Percentiles rank a stretch among this genome's conserved stretches.
phyloP scores from a whole-genome alignment of 2,329 filamentous ascomycete species.

The Colletotrichum costaricense region DNA sequence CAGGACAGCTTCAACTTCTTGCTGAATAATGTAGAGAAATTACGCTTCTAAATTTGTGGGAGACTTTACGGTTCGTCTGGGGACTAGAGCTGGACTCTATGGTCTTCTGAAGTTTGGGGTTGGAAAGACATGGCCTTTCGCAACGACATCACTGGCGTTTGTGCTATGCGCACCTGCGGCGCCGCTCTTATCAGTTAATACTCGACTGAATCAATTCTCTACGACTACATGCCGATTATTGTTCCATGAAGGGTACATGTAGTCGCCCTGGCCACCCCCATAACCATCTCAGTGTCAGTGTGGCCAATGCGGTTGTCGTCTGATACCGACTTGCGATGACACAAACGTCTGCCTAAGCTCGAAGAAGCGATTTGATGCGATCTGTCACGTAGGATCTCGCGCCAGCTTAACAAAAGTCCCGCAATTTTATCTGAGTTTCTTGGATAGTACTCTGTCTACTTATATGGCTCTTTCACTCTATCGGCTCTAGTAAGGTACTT shows the following conservation, averaged over 20 bases:
- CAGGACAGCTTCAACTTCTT: slow-evolving; percentile 35
- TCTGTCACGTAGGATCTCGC: background rate
- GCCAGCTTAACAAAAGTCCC: background rate
- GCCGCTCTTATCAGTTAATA: too few relatives aligned
- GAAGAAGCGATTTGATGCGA: background rate
- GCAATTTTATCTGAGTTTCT: too few relatives aligned
- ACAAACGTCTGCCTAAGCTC: background rate
- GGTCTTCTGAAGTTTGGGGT: too few relatives aligned
- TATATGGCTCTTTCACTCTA: too few relatives aligned
- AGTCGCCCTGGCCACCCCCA: background rate
- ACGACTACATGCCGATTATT: background rate
- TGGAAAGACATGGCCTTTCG: too few relatives aligned
- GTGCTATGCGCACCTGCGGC: too few relatives aligned
- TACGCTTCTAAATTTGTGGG: slow-evolving; percentile 3
- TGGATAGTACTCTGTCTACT: too few relatives aligned
- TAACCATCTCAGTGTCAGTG: too few relatives aligned
- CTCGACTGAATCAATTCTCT: background rate
- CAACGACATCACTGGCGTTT: too few relatives aligned
- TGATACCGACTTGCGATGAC: background rate
- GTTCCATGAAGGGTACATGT: too few relatives aligned
- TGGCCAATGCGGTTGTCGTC: background rate
- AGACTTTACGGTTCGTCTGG: background rate
- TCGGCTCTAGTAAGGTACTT: too few relatives aligned
- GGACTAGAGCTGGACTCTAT: background rate
- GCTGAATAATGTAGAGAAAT: slow-evolving; percentile 22